These are phyloP conservation scores for Starmerella sp. DNA, from an alignment of 805 yeast species.

Conservation along the genomic window DNA sequence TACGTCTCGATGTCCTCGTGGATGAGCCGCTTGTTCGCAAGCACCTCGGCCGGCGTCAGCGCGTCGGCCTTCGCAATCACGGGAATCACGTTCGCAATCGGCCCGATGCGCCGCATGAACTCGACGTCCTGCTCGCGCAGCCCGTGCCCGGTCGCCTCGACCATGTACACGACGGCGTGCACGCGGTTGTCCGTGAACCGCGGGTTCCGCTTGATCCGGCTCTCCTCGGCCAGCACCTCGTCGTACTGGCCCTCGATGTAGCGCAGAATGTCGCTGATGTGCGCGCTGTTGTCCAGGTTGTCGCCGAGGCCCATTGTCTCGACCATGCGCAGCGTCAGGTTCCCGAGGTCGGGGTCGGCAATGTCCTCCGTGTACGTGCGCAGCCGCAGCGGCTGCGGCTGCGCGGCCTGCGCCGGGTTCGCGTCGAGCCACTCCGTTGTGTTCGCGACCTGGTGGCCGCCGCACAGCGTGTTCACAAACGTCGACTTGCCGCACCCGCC, in stretches of 20 bases:
- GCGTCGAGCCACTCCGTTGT: conserved; percentile 23
- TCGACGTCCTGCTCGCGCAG: conserved; percentile 62
- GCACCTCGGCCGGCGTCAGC: conserved; percentile 64
- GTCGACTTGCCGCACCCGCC: conserved; percentile 90
- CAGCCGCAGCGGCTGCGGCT: conserved; percentile 24
- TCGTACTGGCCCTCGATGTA: conserved; percentile 65
- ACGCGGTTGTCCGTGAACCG: conserved; percentile 61
- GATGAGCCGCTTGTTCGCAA: conserved; percentile 61
- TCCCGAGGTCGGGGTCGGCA: conserved; percentile 21
- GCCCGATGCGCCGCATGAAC: conserved; percentile 66
- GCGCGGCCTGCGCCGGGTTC: conserved; percentile 23
- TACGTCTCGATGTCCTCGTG: conserved; percentile 61
- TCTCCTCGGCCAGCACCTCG: conserved; percentile 59
- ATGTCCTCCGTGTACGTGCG: conserved; percentile 24
- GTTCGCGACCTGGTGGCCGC: conserved; percentile 57
- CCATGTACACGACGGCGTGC: conserved; percentile 67
- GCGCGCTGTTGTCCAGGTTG: conserved; percentile 50
- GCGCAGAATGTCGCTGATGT: conserved; percentile 40
- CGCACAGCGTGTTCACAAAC: conserved; percentile 75
- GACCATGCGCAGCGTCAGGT: conserved; percentile 41
- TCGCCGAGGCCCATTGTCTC: conserved; percentile 75
- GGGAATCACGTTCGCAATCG: conserved; percentile 75
- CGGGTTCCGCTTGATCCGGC: conserved; percentile 62
- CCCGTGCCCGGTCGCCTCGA: conserved; percentile 48
- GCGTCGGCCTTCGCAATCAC: conserved; percentile 80